Conservation (phyloP, 2,329 filamentous ascomycete species). For the Microcera coccophila region DNA sequence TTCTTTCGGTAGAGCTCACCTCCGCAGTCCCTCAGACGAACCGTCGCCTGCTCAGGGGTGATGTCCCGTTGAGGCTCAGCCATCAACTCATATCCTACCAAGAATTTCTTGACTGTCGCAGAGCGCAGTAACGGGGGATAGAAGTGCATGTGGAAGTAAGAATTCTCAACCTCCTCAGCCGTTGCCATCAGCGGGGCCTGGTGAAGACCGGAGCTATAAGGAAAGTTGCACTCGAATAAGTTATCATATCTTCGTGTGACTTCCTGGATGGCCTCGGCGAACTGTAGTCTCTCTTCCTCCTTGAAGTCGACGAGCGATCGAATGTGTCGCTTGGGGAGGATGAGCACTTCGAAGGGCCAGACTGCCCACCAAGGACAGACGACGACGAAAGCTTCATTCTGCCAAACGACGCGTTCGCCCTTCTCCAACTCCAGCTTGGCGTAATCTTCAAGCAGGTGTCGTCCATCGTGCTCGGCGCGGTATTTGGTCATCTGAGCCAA, state of each 20-base stretch:
- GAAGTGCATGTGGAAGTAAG: conserved; percentile 96
- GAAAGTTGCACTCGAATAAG: conserved; percentile 92
- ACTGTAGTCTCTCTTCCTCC: conserved; percentile 62
- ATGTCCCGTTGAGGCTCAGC: conserved; percentile 98
- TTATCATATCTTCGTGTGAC: conserved; percentile 93
- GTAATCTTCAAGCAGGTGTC: conserved; percentile 82
- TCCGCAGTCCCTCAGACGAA: conserved; percentile 68
- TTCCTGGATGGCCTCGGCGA: conserved; percentile 83
- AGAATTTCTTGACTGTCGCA: conserved; percentile 90
- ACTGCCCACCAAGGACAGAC: conserved; percentile 97
- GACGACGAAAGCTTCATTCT: conserved; percentile 79
- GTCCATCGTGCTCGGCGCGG: conserved; percentile 64
- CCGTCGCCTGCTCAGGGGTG: conserved; percentile 90
- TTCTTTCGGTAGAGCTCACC: conserved; percentile 80
- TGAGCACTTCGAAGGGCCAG: conserved; percentile 95
- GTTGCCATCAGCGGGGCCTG: conserved; percentile 85
- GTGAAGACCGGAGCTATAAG: conserved; percentile 94
- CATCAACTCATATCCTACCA: conserved; percentile 95
- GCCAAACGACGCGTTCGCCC: conserved; percentile 79
- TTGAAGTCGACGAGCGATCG: conserved; percentile 79
- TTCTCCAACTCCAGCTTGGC: conserved; percentile 77
- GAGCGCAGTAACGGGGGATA: conserved; percentile 91
- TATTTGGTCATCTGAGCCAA: conserved; percentile 76
- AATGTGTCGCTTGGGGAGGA: conserved; percentile 80
- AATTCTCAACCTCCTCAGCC: conserved; percentile 77